Conservation (phyloP, 805 yeast species). For the Schizosaccharomyces osmophilus region DNA sequence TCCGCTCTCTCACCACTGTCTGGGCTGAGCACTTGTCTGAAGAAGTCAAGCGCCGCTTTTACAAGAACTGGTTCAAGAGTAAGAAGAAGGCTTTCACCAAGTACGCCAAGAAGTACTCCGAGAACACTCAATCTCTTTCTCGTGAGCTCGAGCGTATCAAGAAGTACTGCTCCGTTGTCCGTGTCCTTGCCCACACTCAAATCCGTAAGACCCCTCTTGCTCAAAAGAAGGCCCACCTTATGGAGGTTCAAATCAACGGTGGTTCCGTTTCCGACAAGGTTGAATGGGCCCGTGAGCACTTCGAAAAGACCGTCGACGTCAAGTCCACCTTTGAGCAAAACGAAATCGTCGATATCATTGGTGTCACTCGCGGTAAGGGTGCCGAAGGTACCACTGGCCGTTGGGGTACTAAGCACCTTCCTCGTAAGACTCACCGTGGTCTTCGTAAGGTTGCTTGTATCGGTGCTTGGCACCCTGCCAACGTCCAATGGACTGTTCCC, state of each 20-base stretch:
- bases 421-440: slow-evolving; percentile 99
- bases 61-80: slow-evolving; percentile 99
- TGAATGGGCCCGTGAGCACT: slow-evolving; percentile 95
- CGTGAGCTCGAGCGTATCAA: slow-evolving; percentile 94
- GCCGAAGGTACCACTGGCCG: slow-evolving; percentile 99
- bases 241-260: slow-evolving; percentile 99
- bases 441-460: slow-evolving; percentile 99
- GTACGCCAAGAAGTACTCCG: slow-evolving; percentile 93
- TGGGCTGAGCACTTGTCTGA: slow-evolving; percentile 99
- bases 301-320: slow-evolving; percentile 93
- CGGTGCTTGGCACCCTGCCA: slow-evolving; percentile 99
- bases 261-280: slow-evolving; percentile 95
- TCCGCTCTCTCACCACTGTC: slow-evolving; percentile 96
- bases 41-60: slow-evolving; percentile 98
- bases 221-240: slow-evolving; percentile 99
- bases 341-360: slow-evolving; percentile 95
- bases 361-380: slow-evolving; percentile 99
- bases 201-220: slow-evolving; percentile 95
- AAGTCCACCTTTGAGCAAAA: slow-evolving; percentile 93
- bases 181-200: slow-evolving; percentile 99
- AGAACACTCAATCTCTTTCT: slow-evolving; percentile 50
- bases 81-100: slow-evolving; percentile 99
- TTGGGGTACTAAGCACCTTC: slow-evolving; percentile 99
- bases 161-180: slow-evolving; percentile 95
- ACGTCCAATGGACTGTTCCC: slow-evolving; percentile 98